Conservation (phyloP, 2,329 filamentous ascomycete species). For the Thielaviopsis ethacetica region DNA sequence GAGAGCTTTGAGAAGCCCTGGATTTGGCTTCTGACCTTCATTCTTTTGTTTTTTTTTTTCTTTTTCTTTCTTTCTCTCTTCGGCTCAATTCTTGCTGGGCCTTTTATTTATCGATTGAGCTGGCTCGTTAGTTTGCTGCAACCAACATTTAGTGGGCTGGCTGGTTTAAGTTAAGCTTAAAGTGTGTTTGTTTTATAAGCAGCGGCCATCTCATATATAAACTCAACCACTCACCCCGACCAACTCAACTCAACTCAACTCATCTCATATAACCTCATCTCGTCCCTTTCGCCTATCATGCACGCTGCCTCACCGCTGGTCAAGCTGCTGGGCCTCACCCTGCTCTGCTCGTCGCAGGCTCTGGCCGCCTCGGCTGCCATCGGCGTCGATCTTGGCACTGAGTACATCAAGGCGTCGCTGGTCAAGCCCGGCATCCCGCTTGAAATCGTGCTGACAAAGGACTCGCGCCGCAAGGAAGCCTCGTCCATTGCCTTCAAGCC, state of each 20-base stretch:
- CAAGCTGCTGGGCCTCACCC: constrained; percentile 16
- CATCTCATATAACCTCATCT: no score
- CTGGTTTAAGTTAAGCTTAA: no score
- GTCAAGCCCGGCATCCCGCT: constrained; percentile 95
- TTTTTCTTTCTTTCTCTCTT: no score
- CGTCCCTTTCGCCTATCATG: constrained; percentile 9
- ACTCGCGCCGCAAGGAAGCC: constrained; percentile 89
- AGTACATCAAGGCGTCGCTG: constrained; percentile 90
- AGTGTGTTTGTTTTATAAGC: no score
- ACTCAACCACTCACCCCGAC: no score
- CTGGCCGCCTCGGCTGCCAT: constrained; percentile 56
- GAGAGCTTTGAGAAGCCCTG: neutral
- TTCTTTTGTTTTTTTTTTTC: neutral
- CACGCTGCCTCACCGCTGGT: constrained; percentile 4
- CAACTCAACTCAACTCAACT: no score
- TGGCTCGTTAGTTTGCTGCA: neutral
- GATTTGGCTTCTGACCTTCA: neutral
- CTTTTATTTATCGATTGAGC: no score
- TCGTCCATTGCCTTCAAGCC: constrained; percentile 91
- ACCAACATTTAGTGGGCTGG: no score
- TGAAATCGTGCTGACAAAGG: constrained; percentile 94
- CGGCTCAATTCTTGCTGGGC: no score
- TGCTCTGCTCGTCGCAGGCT: constrained; percentile 31
- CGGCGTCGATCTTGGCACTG: constrained; percentile 85
- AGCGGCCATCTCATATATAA: no score